phyloP scores from a whole-genome alignment of 108 stramenopile genomes.

The Nitzschia sp. region DNA sequence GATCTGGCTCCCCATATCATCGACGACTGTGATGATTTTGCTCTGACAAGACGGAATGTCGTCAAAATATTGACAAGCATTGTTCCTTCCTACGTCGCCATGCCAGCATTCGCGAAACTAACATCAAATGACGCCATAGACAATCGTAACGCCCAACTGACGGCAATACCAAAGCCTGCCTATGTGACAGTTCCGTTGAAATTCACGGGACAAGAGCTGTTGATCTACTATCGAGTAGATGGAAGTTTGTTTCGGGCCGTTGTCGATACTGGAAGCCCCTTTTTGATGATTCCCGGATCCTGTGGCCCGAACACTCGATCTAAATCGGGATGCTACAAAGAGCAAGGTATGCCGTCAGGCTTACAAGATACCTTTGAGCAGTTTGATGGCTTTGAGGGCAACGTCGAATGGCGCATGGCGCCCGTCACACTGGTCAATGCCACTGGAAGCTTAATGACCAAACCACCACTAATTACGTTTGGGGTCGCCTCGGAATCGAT shows the following conservation, averaged over 20 bases:
- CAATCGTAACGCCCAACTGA: too few relatives aligned
- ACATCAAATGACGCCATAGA: neutral
- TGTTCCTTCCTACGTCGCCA: neutral
- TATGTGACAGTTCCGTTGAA: constrained; percentile 38
- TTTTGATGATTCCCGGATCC: constrained; percentile 51
- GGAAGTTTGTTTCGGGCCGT: constrained; percentile 52
- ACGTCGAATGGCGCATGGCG: constrained; percentile 60
- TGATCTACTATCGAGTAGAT: constrained; percentile 47
- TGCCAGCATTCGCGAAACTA: neutral
- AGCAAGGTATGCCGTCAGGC: constrained; percentile 35
- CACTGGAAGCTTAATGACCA: constrained; percentile 3
- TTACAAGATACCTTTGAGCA: constrained; percentile 45
- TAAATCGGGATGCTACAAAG: constrained; percentile 49
- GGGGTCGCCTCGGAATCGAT: constrained; percentile 52
- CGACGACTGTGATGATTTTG: neutral
- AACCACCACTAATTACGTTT: constrained; percentile 38
- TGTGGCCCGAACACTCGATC: constrained; percentile 37
- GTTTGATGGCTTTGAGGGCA: constrained; percentile 63
- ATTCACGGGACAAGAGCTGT: constrained; percentile 36
- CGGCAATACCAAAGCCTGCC: neutral
- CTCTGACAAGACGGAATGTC: neutral
- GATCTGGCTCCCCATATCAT: neutral
- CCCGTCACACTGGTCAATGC: constrained; percentile 41
- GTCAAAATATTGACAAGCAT: neutral
- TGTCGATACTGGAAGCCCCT: constrained; percentile 62